Evolutionary conservation across 148 eudicot genomes (phyloP).

Genomic region (Camellia sinensis): DNA sequence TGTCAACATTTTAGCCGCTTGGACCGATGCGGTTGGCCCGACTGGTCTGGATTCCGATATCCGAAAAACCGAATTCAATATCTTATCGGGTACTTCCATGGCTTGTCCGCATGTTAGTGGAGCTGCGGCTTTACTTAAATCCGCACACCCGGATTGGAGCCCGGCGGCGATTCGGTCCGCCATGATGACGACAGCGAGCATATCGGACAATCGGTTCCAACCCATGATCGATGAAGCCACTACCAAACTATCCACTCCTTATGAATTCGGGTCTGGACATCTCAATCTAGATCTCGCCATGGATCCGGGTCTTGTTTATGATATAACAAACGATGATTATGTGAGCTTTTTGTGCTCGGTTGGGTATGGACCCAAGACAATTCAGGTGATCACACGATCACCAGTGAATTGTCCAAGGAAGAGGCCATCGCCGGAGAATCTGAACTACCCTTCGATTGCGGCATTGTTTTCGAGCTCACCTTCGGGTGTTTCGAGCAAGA

Average conservation of each 20-base stretch:
- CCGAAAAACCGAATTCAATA: slow-evolving; percentile 75
- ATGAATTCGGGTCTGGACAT: slow-evolving; percentile 82
- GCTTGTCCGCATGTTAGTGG: slow-evolving; percentile 92
- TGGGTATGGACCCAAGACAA: slow-evolving; percentile 82
- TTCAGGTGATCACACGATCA: slow-evolving; percentile 78
- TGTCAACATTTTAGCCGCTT: slow-evolving; percentile 82
- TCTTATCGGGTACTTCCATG: slow-evolving; percentile 92
- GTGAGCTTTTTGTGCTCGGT: slow-evolving; percentile 74
- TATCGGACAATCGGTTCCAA: slow-evolving; percentile 42
- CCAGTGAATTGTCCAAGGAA: slow-evolving; percentile 64
- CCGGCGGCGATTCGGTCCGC: slow-evolving; percentile 39
- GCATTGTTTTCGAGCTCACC: slow-evolving; percentile 54
- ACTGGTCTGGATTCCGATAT: slow-evolving; percentile 69
- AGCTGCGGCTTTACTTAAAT: slow-evolving; percentile 85
- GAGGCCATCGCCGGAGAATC: slow-evolving; percentile 63
- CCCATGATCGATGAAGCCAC: slow-evolving; percentile 68
- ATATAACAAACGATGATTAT: slow-evolving; percentile 56
- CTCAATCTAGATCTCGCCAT: slow-evolving; percentile 69
- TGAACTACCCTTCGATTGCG: slow-evolving; percentile 83
- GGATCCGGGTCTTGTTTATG: slow-evolving; percentile 94
- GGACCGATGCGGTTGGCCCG: slow-evolving; percentile 86
- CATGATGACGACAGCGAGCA: slow-evolving; percentile 87
- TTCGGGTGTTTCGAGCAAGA: slow-evolving; percentile 50
- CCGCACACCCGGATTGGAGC: slow-evolving; percentile 85
- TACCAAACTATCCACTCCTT: slow-evolving; percentile 61